Evolutionary conservation across 192 early-diverging fungal genomes (phyloP).

Genomic region (Dispira parvispora): DNA sequence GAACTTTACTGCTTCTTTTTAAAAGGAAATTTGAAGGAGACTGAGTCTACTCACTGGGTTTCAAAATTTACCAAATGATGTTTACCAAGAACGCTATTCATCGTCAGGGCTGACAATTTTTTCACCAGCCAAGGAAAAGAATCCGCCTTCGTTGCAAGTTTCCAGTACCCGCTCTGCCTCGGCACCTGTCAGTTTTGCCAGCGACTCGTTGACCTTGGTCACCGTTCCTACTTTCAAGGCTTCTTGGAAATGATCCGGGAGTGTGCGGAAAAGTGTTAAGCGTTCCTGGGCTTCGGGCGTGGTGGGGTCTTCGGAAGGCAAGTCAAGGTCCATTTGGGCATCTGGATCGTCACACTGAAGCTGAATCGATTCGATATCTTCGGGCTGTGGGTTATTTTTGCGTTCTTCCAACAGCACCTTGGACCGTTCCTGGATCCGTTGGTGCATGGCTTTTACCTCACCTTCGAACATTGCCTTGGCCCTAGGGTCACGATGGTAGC

Average conservation of each 20-base stretch:
- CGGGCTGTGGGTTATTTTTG: conserved; percentile 21
- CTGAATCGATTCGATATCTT: conserved; percentile 44
- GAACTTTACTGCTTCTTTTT: no score
- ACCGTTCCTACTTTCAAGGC: conserved; percentile 63
- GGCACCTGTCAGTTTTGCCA: conserved; percentile 45
- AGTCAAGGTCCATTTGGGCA: conserved; percentile 47
- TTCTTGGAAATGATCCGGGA: conserved; percentile 54
- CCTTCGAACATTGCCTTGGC: conserved; percentile 66
- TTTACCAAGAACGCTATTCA: not conserved
- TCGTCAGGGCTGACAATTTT: conserved; percentile 8
- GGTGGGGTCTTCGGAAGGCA: conserved; percentile 38
- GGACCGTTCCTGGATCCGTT: conserved; percentile 61
- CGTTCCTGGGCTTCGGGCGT: conserved; percentile 27
- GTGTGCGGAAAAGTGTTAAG: conserved; percentile 43
- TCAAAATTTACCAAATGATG: no score
- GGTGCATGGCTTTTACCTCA: conserved; percentile 76
- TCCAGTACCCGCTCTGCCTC: conserved; percentile 65
- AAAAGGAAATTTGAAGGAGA: no score
- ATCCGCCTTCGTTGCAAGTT: conserved; percentile 51
- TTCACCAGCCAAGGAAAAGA: conserved; percentile 26
- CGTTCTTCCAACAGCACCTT: conserved; percentile 40
- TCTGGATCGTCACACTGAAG: conserved; percentile 52
- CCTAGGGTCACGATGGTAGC: conserved; percentile 33
- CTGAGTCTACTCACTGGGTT: no score
- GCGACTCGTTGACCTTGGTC: conserved; percentile 66